Percentiles rank a stretch among this genome's conserved stretches.
These are phyloP conservation scores for Actinomortierella wolfii DNA, from an alignment of 371 early-diverging fungal species.

Conservation along the genomic window DNA sequence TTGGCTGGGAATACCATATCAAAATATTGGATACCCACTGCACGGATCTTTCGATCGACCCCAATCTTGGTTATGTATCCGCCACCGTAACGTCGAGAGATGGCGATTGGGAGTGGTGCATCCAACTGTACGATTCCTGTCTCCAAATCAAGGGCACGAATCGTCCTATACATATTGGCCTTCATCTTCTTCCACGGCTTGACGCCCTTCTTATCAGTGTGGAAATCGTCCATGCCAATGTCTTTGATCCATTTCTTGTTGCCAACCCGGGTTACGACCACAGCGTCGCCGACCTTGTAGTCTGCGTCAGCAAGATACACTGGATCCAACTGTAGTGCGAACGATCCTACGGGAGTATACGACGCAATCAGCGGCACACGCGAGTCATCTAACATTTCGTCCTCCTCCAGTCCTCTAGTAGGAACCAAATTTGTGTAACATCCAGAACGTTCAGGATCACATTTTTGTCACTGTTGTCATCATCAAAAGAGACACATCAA, in stretches of 20 bases:
- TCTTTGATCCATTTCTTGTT: slow-evolving; percentile 52
- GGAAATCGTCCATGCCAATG: slow-evolving; percentile 56
- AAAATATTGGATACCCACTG: slow-evolving; percentile 49
- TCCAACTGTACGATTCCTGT: slow-evolving; percentile 46
- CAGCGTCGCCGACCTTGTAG: slow-evolving; percentile 43
- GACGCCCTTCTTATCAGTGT: slow-evolving; percentile 45
- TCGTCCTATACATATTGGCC: slow-evolving; percentile 36
- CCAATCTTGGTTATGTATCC: slow-evolving; percentile 50
- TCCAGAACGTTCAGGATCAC: neutral
- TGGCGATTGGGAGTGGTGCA: slow-evolving; percentile 49
- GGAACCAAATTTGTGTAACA: neutral
- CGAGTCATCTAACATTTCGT: slow-evolving; percentile 33
- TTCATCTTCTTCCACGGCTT: slow-evolving; percentile 51
- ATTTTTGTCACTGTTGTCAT: neutral
- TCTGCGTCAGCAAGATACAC: slow-evolving; percentile 9
- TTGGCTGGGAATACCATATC: slow-evolving; percentile 50
- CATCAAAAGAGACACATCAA: neutral
- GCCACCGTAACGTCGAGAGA: slow-evolving; percentile 47
- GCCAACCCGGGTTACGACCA: slow-evolving; percentile 47
- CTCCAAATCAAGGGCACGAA: slow-evolving; percentile 38
- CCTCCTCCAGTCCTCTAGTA: slow-evolving; percentile 26
- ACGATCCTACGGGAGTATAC: slow-evolving; percentile 50
- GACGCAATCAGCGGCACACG: slow-evolving; percentile 46
- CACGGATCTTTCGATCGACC: slow-evolving; percentile 40
- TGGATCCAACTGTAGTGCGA: slow-evolving; percentile 28